Evolutionary conservation across 148 eudicot species (phyloP).

Genomic region (Suaeda aralocaspica): DNA sequence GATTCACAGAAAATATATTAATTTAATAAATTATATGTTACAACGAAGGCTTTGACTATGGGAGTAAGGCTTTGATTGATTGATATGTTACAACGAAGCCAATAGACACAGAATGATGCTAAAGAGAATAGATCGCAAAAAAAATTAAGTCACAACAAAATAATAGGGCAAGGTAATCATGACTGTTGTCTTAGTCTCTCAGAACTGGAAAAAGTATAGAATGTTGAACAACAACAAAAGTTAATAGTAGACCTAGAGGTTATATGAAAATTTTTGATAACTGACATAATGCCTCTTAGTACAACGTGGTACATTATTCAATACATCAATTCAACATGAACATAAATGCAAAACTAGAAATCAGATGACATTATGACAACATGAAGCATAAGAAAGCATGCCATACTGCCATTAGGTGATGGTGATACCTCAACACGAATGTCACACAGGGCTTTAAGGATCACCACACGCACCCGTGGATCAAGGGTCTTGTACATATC

Average conservation of each 20-base stretch:
- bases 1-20: background rate
- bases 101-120: background rate
- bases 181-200: background rate
- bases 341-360: background rate
- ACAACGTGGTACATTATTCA: background rate
- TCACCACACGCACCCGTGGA: conserved; percentile 78
- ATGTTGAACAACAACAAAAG: background rate
- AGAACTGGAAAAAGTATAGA: too few relatives aligned
- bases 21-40: background rate
- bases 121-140: background rate
- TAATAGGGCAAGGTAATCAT: background rate
- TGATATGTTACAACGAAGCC: background rate
- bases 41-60: too few relatives aligned
- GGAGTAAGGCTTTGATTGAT: too few relatives aligned
- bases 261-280: background rate
- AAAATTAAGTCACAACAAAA: background rate
- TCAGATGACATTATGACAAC: background rate
- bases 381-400: conserved; percentile 3
- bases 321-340: background rate
- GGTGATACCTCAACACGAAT: conserved; percentile 93
- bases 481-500: conserved; percentile 77
- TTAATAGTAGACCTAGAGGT: background rate
- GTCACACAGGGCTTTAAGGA: conserved; percentile 89
- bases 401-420: background rate
- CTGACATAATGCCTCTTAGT: background rate